Percentiles rank a stretch among this genome's conserved stretches.
Evolutionary conservation across 2,329 filamentous ascomycete genomes (phyloP).

Genomic region (Pseudocercospora fuligena): DNA sequence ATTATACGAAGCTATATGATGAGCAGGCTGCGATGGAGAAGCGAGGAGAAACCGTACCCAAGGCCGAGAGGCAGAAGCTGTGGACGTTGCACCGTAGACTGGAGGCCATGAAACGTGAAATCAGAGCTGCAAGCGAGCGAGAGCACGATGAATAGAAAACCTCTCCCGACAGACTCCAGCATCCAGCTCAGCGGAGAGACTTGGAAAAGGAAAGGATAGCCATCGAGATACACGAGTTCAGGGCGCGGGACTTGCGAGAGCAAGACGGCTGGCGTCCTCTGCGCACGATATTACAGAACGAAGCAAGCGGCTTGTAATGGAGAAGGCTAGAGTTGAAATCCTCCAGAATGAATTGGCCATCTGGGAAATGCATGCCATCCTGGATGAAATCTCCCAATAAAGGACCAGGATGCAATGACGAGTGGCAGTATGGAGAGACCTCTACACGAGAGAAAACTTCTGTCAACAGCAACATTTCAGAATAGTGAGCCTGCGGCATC

Average conservation of each 20-base stretch:
- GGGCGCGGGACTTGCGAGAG: background rate
- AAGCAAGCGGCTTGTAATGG: background rate
- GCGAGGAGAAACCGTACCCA: slow-evolving; percentile 37
- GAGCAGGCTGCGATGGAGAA: slow-evolving; percentile 44
- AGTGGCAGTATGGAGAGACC: background rate
- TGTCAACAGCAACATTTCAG: background rate
- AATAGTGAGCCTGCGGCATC: background rate
- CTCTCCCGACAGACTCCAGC: background rate
- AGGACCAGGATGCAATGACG: background rate
- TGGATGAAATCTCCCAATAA: background rate
- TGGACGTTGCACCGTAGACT: slow-evolving; percentile 60
- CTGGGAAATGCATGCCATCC: background rate
- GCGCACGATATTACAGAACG: background rate
- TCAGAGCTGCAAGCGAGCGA: slow-evolving; percentile 45
- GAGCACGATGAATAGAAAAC: slow-evolving; percentile 23
- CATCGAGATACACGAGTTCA: background rate
- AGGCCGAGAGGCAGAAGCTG: slow-evolving; percentile 57
- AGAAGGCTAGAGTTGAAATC: background rate
- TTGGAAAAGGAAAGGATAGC: background rate
- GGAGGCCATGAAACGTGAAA: slow-evolving; percentile 63
- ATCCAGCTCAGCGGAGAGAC: background rate
- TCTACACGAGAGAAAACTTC: background rate
- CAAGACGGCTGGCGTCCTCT: background rate
- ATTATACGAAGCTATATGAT: slow-evolving; percentile 62
- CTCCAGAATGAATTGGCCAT: background rate